Evolutionary conservation across 2,329 filamentous ascomycete species (phyloP), one percentile per base, ranked within the genome.

Genomic region (Emericellopsis atlantica): DNA sequence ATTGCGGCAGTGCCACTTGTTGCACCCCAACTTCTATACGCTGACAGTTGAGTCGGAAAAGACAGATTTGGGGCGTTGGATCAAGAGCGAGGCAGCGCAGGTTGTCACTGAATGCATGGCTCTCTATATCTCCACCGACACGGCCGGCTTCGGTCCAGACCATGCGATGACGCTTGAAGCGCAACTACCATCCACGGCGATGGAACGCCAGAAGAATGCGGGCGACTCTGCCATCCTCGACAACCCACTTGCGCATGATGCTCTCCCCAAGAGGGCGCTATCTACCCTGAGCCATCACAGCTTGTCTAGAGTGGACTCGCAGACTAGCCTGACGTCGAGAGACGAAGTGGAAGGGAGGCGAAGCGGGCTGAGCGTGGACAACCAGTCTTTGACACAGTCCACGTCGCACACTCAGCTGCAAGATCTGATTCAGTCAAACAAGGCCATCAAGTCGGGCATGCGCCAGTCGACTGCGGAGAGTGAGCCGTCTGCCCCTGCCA

Each of bases 11-110:
- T 74, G 76, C 31, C 86, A 92, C 58, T 60, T 86, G 6, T 62
- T 92, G 14, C 85, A 92, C 54, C 81, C 84, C n/a, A 89, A 89
- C 56, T 90, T 92, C 57, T 89, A 85, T 54, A 81, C 72, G 32
- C 69, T 84, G 36, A 90, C 84, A 0, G 72, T 85, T 37, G 85
- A 92, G 46, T 83, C 85, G 2, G 85, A 92, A 56, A 75, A 88
- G 54, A 79, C 71, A 1, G 84, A 92, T 51, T 72, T 77, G 45
- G 79, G 81, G 34, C 76, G 84, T 40, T 92, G 82, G 81, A 74
- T 86, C 51, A 86, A 84, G 49, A 83, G 80, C 49, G 84, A 89
- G 48, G 78, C 84, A 7, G 76, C 84, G 1, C 85, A 90, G 55
- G 79, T 92, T 2, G 81, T 89, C 2, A 81, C 83, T 3, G 79